Base-by-base conservation (phyloP, 1,284 basidiomycete species). In the Leccinum pallidistipes region DNA sequence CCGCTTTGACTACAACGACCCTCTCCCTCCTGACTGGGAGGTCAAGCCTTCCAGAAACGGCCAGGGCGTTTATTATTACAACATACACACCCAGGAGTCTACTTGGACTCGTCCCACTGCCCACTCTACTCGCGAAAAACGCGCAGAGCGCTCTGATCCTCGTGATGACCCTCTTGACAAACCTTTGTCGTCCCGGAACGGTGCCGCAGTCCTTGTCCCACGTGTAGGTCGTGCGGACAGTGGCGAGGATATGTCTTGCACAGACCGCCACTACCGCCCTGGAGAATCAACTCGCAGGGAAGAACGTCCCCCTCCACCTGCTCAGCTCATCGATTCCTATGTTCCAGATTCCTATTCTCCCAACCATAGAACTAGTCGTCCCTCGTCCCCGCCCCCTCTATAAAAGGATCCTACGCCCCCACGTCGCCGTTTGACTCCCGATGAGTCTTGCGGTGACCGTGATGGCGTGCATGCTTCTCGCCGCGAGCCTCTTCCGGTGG, bases 231-330 rank as follows among this genome's bases (percentile, higher is more conserved):
- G 69, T 24, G 58, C 66, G 58, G 72, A 75, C 61, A 45, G 61
- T 24, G 66, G 68, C 61, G 68, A 74, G 61, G 68, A 74, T 60
- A 72, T 74, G 65, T 70, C 72, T 52, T 86, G 83, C 60, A 76
- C 81, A 52, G 87, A 88, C 71, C 83, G 87, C 38, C 86, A 88
- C 71, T 89, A 90, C 70, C 81, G 86, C 57, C 85, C 86, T 32
- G 76, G 69, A 47, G 76, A 75, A 61, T 61, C 69, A n/a, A 56
- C 60, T 62, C 70, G 70, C 5, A 64, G 73, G 21, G 74, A 74
- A 21, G 75, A 74, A 56, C 70, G 70, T 54, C 62, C 66, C 12
- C 36, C 59, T 61, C 40, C 64, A 11, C 56, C 72, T 32, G 57
- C 70, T 65, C 70, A 74, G 56, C 64, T 59, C 61, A 70, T 69